Percentiles rank a stretch among this genome's conserved stretches.
phyloP scores from a whole-genome alignment of 257 asterid genomes.

The Dorcoceras hygrometricum region DNA sequence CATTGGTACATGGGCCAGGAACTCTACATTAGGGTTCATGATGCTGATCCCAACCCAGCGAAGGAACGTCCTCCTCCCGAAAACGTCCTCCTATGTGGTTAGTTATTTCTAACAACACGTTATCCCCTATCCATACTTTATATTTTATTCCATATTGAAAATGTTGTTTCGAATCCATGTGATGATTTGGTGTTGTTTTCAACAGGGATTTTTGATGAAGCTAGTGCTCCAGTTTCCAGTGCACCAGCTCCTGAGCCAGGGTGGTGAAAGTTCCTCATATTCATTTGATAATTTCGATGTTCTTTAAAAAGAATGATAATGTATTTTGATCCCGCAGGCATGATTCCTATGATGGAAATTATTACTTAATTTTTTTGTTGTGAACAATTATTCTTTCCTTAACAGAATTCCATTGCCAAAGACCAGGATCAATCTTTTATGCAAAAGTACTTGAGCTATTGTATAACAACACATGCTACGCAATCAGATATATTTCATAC shows the following conservation, averaged over 20 bases:
- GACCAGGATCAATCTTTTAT: background rate
- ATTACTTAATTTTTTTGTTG: background rate
- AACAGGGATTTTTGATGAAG: slow-evolving; percentile 24
- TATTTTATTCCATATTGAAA: background rate
- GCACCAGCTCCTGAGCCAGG: slow-evolving; percentile 29
- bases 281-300: background rate
- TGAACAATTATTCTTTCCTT: background rate
- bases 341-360: background rate
- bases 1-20: slow-evolving; percentile 43
- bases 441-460: background rate
- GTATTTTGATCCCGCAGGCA: background rate
- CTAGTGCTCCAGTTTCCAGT: slow-evolving; percentile 27
- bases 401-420: background rate
- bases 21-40: slow-evolving; percentile 39
- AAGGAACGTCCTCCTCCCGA: slow-evolving; percentile 40
- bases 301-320: background rate
- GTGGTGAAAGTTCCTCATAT: slow-evolving; percentile 20
- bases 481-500: background rate
- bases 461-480: background rate
- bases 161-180: background rate
- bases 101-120: background rate
- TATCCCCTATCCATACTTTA: background rate
- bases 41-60: slow-evolving; percentile 37
- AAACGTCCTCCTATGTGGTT: slow-evolving; percentile 36
- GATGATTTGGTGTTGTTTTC: slow-evolving; percentile 10